These are phyloP conservation scores for Apophysomyces ossiformis DNA, from an alignment of 371 early-diverging fungal genomes.

Conservation along the genomic window DNA sequence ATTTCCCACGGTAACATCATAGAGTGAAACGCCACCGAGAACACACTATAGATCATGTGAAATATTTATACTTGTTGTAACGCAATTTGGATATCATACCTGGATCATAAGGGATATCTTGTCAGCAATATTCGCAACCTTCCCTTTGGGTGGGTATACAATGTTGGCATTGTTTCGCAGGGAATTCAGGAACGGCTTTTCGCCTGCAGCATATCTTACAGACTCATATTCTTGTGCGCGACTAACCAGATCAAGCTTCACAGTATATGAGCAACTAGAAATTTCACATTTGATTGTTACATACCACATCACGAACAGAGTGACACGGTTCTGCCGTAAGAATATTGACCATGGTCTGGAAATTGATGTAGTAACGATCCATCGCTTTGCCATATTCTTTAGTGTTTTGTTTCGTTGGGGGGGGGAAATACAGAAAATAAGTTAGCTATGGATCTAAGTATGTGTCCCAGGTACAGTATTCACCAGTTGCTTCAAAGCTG, in stretches of 20 bases:
- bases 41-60: conserved; percentile 32
- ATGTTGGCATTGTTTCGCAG: conserved; percentile 43
- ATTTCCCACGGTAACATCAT: conserved; percentile 23
- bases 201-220: conserved; percentile 44
- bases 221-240: conserved; percentile 52
- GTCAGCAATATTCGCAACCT: conserved; percentile 31
- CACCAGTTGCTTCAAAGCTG: conserved; percentile 9
- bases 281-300: not conserved
- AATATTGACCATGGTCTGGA: conserved; percentile 46
- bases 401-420: not conserved
- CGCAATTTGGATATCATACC: conserved; percentile 18
- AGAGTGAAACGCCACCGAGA: conserved; percentile 43
- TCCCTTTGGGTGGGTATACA: conserved; percentile 39
- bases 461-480: not conserved
- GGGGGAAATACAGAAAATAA: too few species aligned
- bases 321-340: conserved; percentile 17
- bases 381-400: conserved; percentile 54
- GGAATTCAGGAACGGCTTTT: conserved; percentile 49
- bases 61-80: not conserved
- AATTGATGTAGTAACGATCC: conserved; percentile 55
- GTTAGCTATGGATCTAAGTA: not conserved
- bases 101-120: conserved; percentile 47
- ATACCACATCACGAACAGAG: conserved; percentile 44
- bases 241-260: conserved; percentile 46
- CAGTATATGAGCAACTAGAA: not conserved